Percentiles rank a stretch among this genome's conserved stretches.
Evolutionary conservation across 352 stramenopile species (phyloP).

Genomic region (Phytophthora constricta): DNA sequence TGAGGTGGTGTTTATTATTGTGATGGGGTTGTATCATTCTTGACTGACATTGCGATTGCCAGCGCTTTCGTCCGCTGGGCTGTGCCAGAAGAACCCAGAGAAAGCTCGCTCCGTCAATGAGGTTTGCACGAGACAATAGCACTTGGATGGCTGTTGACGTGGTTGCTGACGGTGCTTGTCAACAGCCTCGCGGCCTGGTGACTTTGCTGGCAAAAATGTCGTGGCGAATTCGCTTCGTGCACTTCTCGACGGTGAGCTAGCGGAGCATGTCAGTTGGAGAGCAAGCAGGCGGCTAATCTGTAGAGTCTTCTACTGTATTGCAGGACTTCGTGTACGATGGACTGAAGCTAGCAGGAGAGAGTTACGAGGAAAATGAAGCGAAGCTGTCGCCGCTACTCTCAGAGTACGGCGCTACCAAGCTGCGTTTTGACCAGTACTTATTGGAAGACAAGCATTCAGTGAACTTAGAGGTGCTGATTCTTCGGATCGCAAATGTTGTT

Average conservation of each 20-base stretch:
- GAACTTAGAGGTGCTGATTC: constrained; percentile 32
- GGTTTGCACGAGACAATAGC: constrained; percentile 16
- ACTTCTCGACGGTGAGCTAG: constrained; percentile 71
- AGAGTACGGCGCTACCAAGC: constrained; percentile 57
- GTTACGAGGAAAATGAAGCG: constrained; percentile 51
- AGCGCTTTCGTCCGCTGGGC: constrained; percentile 66
- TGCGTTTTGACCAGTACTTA: constrained; percentile 58
- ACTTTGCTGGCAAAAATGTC: constrained; percentile 33
- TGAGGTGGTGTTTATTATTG: constrained; percentile 21
- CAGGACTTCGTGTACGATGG: constrained; percentile 77
- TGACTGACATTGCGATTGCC: no score
- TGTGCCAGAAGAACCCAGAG: constrained; percentile 59
- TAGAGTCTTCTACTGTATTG: neutral
- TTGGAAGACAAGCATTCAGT: constrained; percentile 5
- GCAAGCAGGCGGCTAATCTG: no score
- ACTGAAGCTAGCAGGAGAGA: constrained; percentile 10
- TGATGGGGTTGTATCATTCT: no score
- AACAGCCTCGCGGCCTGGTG: constrained; percentile 46
- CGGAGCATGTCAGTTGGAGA: no score
- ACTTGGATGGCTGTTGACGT: neutral
- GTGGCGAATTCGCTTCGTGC: constrained; percentile 46
- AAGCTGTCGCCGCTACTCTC: constrained; percentile 27
- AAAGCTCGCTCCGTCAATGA: constrained; percentile 52
- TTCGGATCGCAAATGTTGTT: constrained; percentile 74
- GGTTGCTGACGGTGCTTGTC: neutral